These are phyloP conservation scores for Barnettozyma hawaiiensis DNA, from an alignment of 1,139 yeast species.

Conservation along the genomic window DNA sequence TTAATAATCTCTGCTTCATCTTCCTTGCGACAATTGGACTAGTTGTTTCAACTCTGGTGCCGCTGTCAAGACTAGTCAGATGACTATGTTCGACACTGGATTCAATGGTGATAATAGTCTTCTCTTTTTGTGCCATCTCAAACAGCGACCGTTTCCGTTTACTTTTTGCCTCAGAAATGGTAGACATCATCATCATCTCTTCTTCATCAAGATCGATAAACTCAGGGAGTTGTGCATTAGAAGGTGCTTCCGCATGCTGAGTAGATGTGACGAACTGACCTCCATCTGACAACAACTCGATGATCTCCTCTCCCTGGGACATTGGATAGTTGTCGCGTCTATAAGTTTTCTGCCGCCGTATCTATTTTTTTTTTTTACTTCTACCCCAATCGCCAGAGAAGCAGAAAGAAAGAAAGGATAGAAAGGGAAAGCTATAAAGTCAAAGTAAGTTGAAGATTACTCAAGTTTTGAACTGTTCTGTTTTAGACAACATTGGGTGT, in stretches of 20 bases:
- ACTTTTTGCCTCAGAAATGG: background rate
- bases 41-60: background rate
- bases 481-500: too few species aligned
- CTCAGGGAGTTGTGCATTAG: background rate
- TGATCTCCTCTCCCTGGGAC: background rate
- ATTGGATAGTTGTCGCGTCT: background rate
- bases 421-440: too few species aligned
- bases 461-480: too few species aligned
- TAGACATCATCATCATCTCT: too few species aligned
- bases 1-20: background rate
- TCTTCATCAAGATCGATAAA: background rate
- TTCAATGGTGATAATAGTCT: background rate
- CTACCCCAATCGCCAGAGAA: too few species aligned
- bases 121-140: background rate
- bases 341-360: too few species aligned
- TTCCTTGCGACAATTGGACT: background rate
- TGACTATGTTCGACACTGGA: background rate
- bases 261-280: conserved; percentile 2
- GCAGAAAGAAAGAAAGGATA: too few species aligned
- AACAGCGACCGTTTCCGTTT: too few species aligned
- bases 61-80: background rate
- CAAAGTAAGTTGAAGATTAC: too few species aligned
- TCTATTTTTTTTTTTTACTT: too few species aligned
- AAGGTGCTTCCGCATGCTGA: background rate
- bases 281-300: background rate